These are phyloP conservation scores for Teratosphaeria nubilosa DNA, from an alignment of 2,329 filamentous ascomycete genomes.

Conservation along the genomic window DNA sequence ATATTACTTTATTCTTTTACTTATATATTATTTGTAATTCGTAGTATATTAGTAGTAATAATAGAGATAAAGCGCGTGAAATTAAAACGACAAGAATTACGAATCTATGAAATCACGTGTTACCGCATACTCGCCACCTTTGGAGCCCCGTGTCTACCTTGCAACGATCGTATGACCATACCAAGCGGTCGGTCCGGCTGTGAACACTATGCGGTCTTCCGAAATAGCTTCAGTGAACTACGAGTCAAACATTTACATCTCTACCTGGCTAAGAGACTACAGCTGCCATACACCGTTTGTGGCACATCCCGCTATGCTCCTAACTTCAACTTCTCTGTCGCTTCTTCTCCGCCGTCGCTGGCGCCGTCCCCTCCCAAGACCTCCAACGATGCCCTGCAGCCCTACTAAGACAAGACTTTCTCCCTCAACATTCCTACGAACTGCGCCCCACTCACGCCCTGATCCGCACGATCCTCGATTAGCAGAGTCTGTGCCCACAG, in stretches of 20 bases:
- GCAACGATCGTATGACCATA: too few species aligned
- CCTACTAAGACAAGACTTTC: constrained; percentile 56
- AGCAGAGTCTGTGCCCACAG: constrained; percentile 94
- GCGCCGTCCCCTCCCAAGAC: background rate
- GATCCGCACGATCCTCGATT: constrained; percentile 89
- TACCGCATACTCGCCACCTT: too few species aligned
- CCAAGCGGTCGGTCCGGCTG: background rate
- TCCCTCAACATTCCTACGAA: constrained; percentile 88
- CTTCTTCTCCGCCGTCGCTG: background rate
- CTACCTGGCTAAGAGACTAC: background rate
- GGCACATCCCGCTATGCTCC: background rate
- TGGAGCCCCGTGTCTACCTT: too few species aligned
- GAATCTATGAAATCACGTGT: too few species aligned
- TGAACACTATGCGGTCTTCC: background rate
- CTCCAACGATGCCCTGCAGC: background rate
- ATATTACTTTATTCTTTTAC: too few species aligned
- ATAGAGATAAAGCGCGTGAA: too few species aligned
- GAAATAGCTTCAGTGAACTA: background rate
- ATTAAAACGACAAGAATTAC: too few species aligned
- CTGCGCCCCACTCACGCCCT: constrained; percentile 83
- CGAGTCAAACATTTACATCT: background rate
- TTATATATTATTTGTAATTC: too few species aligned
- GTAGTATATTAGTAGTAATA: too few species aligned
- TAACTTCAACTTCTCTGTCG: background rate
- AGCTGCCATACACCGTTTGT: background rate